Evolutionary conservation across 1,284 basidiomycete genomes (phyloP).

Genomic region (Austropuccinia psidii): DNA sequence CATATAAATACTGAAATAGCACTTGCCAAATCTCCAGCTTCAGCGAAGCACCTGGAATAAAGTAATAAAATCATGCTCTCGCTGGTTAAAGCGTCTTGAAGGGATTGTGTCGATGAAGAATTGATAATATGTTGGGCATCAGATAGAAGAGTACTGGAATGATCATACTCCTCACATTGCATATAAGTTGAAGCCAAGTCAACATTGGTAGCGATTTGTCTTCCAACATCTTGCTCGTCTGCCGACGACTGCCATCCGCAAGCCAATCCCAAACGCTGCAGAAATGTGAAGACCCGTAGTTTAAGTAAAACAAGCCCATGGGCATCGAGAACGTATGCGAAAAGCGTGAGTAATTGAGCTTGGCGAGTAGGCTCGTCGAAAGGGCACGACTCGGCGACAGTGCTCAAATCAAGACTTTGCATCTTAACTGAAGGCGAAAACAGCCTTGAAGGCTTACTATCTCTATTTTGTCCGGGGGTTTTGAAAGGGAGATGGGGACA

Average conservation of each 20-base stretch:
- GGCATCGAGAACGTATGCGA: constrained; percentile 22
- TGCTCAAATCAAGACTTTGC: not conserved
- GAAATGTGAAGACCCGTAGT: constrained; percentile 4
- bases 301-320: constrained; percentile 23
- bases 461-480: not conserved
- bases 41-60: constrained; percentile 25
- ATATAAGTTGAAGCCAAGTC: constrained; percentile 32
- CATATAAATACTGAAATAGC: constrained; percentile 11
- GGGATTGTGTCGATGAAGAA: not conserved
- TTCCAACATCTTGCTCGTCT: not conserved
- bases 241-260: not conserved
- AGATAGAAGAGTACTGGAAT: constrained; percentile 9
- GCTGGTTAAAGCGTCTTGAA: not conserved
- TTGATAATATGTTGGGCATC: constrained; percentile 11
- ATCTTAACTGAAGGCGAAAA: too few species aligned
- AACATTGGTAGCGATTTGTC: not conserved
- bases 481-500: not conserved
- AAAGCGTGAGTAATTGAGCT: constrained; percentile 22
- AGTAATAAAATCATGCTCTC: constrained; percentile 31
- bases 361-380: constrained; percentile 27
- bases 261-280: not conserved
- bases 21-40: constrained; percentile 2
- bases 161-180: constrained; percentile 25
- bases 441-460: not conserved
- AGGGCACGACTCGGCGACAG: not conserved